Percentiles rank a stretch among this genome's conserved stretches.
Evolutionary conservation across 768 basidiomycete genomes (phyloP).

Genomic region (Suillus occidentalis): DNA sequence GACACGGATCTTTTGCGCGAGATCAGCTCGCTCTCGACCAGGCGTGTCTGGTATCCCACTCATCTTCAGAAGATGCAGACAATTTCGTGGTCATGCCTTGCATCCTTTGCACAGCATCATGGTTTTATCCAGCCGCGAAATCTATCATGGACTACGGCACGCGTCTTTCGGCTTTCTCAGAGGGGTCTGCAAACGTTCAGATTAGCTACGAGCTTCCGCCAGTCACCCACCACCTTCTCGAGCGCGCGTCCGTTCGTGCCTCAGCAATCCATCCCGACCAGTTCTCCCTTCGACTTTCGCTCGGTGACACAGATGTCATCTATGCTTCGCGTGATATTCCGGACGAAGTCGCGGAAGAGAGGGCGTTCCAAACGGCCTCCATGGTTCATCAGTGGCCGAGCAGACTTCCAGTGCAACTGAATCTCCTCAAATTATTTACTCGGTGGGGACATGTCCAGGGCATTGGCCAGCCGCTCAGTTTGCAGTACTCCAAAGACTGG

Average conservation of each 20-base stretch:
- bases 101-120: constrained; percentile 31
- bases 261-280: constrained; percentile 17
- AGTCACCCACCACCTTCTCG: constrained; percentile 12
- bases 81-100: constrained; percentile 24
- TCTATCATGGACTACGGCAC: constrained; percentile 31
- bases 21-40: constrained; percentile 37
- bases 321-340: constrained; percentile 9
- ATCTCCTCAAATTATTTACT: not conserved
- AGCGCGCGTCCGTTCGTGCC: constrained; percentile 19
- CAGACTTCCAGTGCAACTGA: not conserved
- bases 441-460: not conserved
- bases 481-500: constrained; percentile 31
- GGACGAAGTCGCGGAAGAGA: not conserved
- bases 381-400: constrained; percentile 4
- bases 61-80: constrained; percentile 35
- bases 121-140: constrained; percentile 23
- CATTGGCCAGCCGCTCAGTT: constrained; percentile 2
- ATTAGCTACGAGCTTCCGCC: constrained; percentile 10
- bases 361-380: not conserved
- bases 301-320: constrained; percentile 2
- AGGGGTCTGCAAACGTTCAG: not conserved
- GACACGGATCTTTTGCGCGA: constrained; percentile 33
- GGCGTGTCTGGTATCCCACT: constrained; percentile 38
- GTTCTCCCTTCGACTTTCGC: constrained; percentile 1
- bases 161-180: constrained; percentile 15